Conservation (phyloP, 768 basidiomycete genomes). For the Tricholomella constricta region DNA sequence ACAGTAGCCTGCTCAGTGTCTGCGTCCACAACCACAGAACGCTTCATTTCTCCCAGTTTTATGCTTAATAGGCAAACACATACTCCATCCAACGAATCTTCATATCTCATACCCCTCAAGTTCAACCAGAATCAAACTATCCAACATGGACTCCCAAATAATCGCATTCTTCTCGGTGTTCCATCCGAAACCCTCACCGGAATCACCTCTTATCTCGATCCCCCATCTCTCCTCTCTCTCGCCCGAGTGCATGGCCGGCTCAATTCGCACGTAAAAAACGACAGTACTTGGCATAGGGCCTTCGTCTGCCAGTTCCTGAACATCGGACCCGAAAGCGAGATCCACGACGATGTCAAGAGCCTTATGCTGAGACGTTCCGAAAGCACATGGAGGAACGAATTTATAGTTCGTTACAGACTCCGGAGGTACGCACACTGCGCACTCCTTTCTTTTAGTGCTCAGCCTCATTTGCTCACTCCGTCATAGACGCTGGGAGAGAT, state of each 20-base stretch:
- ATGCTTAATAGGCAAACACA: constrained; percentile 64
- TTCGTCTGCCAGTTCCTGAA: constrained; percentile 69
- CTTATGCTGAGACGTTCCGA: constrained; percentile 59
- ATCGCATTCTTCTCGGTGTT: constrained; percentile 47
- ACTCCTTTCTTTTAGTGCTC: neutral
- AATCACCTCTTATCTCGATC: constrained; percentile 72
- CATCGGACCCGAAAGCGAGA: constrained; percentile 63
- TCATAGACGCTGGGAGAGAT: constrained; percentile 68
- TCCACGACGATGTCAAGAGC: constrained; percentile 44
- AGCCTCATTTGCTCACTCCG: neutral
- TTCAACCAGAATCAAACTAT: constrained; percentile 25
- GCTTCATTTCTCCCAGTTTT: constrained; percentile 41
- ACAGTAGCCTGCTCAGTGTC: constrained; percentile 14
- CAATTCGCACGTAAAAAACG: constrained; percentile 68
- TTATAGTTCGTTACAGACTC: constrained; percentile 55
- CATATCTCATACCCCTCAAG: constrained; percentile 32
- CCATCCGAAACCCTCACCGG: constrained; percentile 77
- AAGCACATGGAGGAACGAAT: constrained; percentile 71
- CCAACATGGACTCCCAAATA: constrained; percentile 53
- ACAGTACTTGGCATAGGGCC: constrained; percentile 79
- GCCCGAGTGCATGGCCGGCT: constrained; percentile 52
- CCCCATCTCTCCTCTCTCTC: constrained; percentile 60
- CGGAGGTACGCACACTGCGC: constrained; percentile 44
- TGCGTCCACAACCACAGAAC: constrained; percentile 11
- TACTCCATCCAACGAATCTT: constrained; percentile 38